Evolutionary conservation across 805 yeast species (phyloP).

Genomic region (Candida taoyuanica): DNA sequence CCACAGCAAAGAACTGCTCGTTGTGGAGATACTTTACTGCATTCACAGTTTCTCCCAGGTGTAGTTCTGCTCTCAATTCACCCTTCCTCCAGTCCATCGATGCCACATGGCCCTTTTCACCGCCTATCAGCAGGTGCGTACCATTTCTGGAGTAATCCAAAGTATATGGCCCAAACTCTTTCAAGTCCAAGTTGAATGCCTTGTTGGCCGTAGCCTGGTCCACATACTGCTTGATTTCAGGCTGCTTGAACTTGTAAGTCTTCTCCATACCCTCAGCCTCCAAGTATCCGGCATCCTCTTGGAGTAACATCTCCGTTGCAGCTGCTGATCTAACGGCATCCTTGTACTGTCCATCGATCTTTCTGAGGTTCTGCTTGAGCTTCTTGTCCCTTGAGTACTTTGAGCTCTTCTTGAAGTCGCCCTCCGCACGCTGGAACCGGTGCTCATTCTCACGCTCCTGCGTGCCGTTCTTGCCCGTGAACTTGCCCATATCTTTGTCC

Average conservation of each 20-base stretch:
- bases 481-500: slow-evolving; percentile 18
- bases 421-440: slow-evolving; percentile 30
- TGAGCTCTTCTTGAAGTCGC: slow-evolving; percentile 11
- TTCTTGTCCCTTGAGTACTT: slow-evolving; percentile 51
- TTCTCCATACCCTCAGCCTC: slow-evolving; percentile 95
- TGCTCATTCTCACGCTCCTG: slow-evolving; percentile 27
- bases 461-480: slow-evolving; percentile 24
- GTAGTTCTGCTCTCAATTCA: slow-evolving; percentile 70
- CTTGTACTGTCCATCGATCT: slow-evolving; percentile 65
- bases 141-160: slow-evolving; percentile 86
- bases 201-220: slow-evolving; percentile 74
- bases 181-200: slow-evolving; percentile 64
- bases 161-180: slow-evolving; percentile 81
- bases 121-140: slow-evolving; percentile 77
- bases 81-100: slow-evolving; percentile 95
- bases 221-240: slow-evolving; percentile 69
- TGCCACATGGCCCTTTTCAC: slow-evolving; percentile 92
- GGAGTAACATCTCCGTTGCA: slow-evolving; percentile 76
- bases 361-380: slow-evolving; percentile 59
- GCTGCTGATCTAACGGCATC: slow-evolving; percentile 83
- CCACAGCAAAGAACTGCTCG: slow-evolving; percentile 92
- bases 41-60: slow-evolving; percentile 82
- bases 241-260: slow-evolving; percentile 80
- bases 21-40: slow-evolving; percentile 89
- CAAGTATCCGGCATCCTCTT: slow-evolving; percentile 79